Conservation (phyloP, 768 basidiomycete genomes). For the Suillus clintonianus region DNA sequence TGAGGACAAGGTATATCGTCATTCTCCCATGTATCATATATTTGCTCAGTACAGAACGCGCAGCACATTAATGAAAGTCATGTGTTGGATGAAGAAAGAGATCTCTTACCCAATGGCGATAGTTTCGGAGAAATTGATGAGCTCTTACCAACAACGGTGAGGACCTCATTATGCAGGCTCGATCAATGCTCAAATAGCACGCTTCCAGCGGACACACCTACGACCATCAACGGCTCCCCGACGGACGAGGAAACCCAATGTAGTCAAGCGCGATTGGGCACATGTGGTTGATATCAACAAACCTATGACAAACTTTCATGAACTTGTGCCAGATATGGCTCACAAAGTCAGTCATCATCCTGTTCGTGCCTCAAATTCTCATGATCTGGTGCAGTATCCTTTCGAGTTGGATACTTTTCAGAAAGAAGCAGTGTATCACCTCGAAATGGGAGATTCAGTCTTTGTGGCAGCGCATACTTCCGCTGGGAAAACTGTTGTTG, state of each 20-base stretch:
- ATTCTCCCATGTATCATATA: conserved; percentile 5
- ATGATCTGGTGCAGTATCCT: conserved; percentile 68
- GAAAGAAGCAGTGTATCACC: conserved; percentile 96
- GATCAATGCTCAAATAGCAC: conserved; percentile 4
- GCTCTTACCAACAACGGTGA: conserved; percentile 66
- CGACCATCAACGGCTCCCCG: conserved; percentile 50
- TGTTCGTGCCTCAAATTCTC: conserved; percentile 1
- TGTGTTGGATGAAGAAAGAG: conserved; percentile 24
- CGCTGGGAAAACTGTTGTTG: conserved; percentile 99
- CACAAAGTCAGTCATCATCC: conserved; percentile 62
- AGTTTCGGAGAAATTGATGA: conserved; percentile 67
- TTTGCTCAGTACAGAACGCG: conserved; percentile 25
- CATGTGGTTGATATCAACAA: conserved; percentile 94
- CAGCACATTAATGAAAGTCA: conserved; percentile 18
- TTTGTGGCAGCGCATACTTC: conserved; percentile 99
- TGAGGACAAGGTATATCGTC: conserved; percentile 18
- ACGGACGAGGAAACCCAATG: conserved; percentile 43
- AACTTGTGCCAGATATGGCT: conserved; percentile 96
- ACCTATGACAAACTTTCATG: conserved; percentile 83
- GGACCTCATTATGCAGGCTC: conserved; percentile 1
- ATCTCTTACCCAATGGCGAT: conserved; percentile 14
- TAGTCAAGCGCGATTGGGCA: conserved; percentile 94
- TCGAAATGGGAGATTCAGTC: conserved; percentile 96
- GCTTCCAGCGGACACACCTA: conserved; percentile 54
- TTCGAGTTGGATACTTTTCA: conserved; percentile 99